A percentile compares a stretch with the other conserved stretches of the same genome.
These are phyloP conservation scores for Aethionema arabicum DNA, from an alignment of 345 rosid species.

Conservation along the genomic window DNA sequence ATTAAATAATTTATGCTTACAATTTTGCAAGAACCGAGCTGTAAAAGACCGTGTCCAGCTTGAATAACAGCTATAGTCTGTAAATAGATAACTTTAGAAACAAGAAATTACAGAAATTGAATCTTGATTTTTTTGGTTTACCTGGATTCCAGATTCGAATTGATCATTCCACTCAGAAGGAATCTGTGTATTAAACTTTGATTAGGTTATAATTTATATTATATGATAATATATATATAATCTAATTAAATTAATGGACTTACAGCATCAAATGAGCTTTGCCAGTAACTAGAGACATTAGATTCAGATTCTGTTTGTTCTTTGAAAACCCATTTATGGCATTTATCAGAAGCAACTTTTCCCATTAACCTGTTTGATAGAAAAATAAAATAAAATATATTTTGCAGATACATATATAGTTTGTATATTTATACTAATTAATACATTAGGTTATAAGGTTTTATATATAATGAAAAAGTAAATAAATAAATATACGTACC, in stretches of 20 bases:
- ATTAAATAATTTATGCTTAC: conserved; percentile 45
- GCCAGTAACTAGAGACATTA: conserved; percentile 95
- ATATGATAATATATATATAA: neutral
- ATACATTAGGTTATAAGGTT: neutral
- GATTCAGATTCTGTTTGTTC: conserved; percentile 93
- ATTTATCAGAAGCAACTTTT: conserved; percentile 98
- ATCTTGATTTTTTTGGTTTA: conserved; percentile 11
- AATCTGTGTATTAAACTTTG: conserved; percentile 53
- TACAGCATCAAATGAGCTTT: conserved; percentile 98
- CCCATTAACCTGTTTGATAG: conserved; percentile 81
- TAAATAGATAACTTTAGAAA: conserved; percentile 17
- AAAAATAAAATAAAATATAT: neutral
- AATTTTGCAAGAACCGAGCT: conserved; percentile 91
- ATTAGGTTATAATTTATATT: conserved; percentile 2
- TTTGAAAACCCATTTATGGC: conserved; percentile 99
- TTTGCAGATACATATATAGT: conserved; percentile 13
- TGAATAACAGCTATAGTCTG: conserved; percentile 99
- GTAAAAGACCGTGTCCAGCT: conserved; percentile 98
- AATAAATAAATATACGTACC: conserved; percentile 88
- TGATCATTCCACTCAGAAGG: conserved; percentile 99
- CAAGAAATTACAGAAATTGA: conserved; percentile 14
- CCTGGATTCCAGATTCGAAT: conserved; percentile 98
- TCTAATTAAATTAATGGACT: conserved; percentile 8
- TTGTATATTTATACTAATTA: conserved; percentile 13
- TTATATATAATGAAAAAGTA: conserved; percentile 19